Base-by-base conservation (phyloP, 371 early-diverging fungal species). In the Choanephora cucurbitarum region DNA sequence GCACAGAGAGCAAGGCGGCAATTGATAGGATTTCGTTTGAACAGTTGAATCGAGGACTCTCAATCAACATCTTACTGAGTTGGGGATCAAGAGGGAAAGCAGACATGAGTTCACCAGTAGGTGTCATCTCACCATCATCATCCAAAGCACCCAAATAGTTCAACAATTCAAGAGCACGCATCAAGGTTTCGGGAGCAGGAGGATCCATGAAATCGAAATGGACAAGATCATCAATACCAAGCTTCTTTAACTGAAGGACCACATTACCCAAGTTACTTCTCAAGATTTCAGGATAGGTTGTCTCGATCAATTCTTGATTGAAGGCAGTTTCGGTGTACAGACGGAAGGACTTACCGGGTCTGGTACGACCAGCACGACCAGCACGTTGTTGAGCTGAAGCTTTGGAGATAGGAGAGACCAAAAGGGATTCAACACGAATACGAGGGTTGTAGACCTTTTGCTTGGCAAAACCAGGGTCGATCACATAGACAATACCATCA, bases 381-480 rank as follows among this genome's bases (percentile, higher is more conserved):
- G 90, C 83, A 47, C 98, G 81, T 66, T 95, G 94, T 63, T 88
- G 87, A 34, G 92, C 95, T 42, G 79, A 88, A 42, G 89, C 91
- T 40, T 87, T 85, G 44, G 88, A 86, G 31, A 93, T 91, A 15
- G 87, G 89, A 13, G 83, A 83, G 2, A 90, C 88, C 39, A 90
- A 70, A 47, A 92, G 76, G 6, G 84, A 85, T 55, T 91, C 91
- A 42, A 91, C 89, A 61, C 94, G 91, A 39, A 95, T 87, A 56
- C 96, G 88, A 46, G 98, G 98, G 67, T 97, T 95, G 73, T 94
- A 95, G 22, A 94, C 96, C 75, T 97, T 99, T 73, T 96, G 96
- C 71, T 99, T 99, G 21, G 96, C 83, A 62, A 98, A 94, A 1
- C 99, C 99, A 22, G 96, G 95, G 72, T 99, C 99, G 43, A 99